Base-by-base conservation (phyloP, 148 eudicot species). In the Silene latifolia region DNA sequence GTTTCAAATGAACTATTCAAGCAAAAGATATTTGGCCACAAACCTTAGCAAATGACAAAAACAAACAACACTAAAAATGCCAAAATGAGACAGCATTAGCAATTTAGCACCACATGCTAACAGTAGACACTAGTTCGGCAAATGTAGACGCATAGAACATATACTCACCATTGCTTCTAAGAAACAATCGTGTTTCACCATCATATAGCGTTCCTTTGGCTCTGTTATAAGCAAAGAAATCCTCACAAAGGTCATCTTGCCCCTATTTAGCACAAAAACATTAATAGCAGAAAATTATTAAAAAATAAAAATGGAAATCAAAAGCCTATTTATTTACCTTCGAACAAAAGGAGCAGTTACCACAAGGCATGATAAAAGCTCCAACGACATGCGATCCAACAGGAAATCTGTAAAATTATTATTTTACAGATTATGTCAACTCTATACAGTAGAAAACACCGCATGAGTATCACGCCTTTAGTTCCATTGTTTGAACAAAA, bases 361-460 rank as follows among this genome's bases (percentile, higher is more conserved):
- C 99, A 77, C 99, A 96, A 32, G 99, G 99, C 99, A 96, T 96
- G 76, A 96, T 96, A 76, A 96, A 96, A 73, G 99, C 97, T 82
- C 98, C 99, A 77, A 96, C 84, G 72, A 96, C 97, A 78, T 74
- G 99, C 74, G 99, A 83, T 78, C 99, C 99, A 63, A 89, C 67
- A 23, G 99, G 99, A 77, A 80, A 86, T 80, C 99, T 96, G 89
- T 78, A 76, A 78, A 77, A 80, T 67, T 63, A 72, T 29, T 51
- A 69, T 58, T 44, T 35, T 44, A 66, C 78, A 80, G 54, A 64
- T 64, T 23, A 74, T 62, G 59, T 79, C 74, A 76, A 71, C 17
- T 76, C 74, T 73, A 27, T 67, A 64, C 29, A 61, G 51, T 29
- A 64, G 63, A 74, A 75, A 58, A 39, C 51, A 64, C 25, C 56